Base-by-base conservation (phyloP, 768 basidiomycete genomes). In the Cyclocybe cylindracea region DNA sequence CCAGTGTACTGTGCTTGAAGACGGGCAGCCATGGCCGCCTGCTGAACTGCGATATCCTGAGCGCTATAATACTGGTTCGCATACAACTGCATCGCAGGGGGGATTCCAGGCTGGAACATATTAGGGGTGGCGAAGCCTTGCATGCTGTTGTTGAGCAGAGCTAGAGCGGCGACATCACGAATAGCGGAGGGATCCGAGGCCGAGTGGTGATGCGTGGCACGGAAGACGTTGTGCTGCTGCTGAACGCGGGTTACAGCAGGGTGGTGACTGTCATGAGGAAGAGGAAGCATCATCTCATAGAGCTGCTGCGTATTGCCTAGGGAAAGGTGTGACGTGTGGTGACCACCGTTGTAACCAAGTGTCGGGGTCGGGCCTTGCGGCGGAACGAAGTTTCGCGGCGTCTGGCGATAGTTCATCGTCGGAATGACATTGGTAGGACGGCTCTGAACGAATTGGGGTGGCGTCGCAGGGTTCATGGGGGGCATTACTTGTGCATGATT, bases 171-270 rank as follows among this genome's bases (percentile, higher is more conserved):
- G 36, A 82, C 84, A 60, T 91, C 90, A 43, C 89, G 82, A 36
- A 91, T 74, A 7, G 84, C 79, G 33, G 89, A 87, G 3, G 89
- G 90, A 63, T 92, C 90, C 1, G 89, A 91, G 4, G 88, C 80
- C 34, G 89, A 91, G 67, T 92, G 89, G 56, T 91, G 90, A 66
- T 92, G 89, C 19, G 79, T 82, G 24, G 74, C 77, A 35, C 87
- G 86, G 73, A 87, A 91, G 40, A 78, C 78, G 58, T 83, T 84
- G 63, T 85, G 86, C 62, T 89, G 89, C 59, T 90, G 88, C 66
- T 91, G 89, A 44, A 89, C 83, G 57, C 88, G 88, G 45, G 82
- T 77, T 51, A 89, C 84, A 32, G 87, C 80, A 34, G 86, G 79
- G 64, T 82, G 78, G 63, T 83, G 83, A 54, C 74, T 76, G 55